Evolutionary conservation across 2,329 filamentous ascomycete genomes (phyloP).

Genomic region (Penicillium olsonii): DNA sequence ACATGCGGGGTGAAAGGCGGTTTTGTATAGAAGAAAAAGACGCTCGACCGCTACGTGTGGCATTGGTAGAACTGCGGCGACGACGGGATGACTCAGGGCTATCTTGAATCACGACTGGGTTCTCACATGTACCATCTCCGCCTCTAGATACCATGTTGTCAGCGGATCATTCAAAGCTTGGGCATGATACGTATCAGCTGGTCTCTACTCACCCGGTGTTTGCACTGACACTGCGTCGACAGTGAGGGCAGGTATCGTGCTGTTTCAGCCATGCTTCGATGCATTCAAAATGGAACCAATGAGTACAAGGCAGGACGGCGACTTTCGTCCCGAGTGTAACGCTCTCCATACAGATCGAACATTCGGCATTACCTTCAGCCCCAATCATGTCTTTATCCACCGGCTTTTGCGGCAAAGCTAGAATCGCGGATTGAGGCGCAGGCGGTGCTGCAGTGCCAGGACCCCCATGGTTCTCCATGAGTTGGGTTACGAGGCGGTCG

Average conservation of each 20-base stretch:
- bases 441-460: constrained; percentile 79
- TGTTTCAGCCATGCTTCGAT: constrained; percentile 81
- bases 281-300: constrained; percentile 90
- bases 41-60: constrained; percentile 17
- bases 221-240: constrained; percentile 42
- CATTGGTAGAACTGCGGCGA: constrained; percentile 11
- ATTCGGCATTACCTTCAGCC: constrained; percentile 70
- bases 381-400: constrained; percentile 71
- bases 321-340: constrained; percentile 73
- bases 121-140: constrained; percentile 22
- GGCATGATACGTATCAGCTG: neutral
- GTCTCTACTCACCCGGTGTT: constrained; percentile 25
- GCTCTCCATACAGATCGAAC: constrained; percentile 92
- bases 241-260: constrained; percentile 84
- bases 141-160: constrained; percentile 11
- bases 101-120: constrained; percentile 18
- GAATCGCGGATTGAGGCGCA: constrained; percentile 73
- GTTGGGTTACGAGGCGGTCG: constrained; percentile 80
- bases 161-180: constrained; percentile 9
- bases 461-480: constrained; percentile 75
- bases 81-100: constrained; percentile 15
- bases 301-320: constrained; percentile 77
- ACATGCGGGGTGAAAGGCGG: neutral
- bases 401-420: constrained; percentile 68
- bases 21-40: constrained; percentile 18